These are phyloP conservation scores for Penicillium oxalicum DNA, from an alignment of 2,329 filamentous ascomycete genomes.

Conservation along the genomic window DNA sequence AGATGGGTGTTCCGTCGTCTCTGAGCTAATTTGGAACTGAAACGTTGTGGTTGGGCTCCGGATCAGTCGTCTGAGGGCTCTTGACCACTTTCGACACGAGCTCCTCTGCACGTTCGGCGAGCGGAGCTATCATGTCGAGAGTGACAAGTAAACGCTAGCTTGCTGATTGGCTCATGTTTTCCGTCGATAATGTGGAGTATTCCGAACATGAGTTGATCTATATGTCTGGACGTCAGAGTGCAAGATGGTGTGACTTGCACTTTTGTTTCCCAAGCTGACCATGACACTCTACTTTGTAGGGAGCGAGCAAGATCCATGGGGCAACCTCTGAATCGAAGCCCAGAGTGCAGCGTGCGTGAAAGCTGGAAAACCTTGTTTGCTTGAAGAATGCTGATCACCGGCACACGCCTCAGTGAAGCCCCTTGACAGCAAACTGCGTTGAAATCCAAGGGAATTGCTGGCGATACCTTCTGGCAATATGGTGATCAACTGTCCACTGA, in stretches of 20 bases:
- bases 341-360: constrained; percentile 40
- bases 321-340: constrained; percentile 43
- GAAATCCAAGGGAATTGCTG: constrained; percentile 29
- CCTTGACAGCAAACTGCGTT: constrained; percentile 35
- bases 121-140: too few species aligned
- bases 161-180: too few species aligned
- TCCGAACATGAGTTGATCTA: too few species aligned
- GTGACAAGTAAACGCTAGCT: too few species aligned
- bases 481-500: not conserved
- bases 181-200: too few species aligned
- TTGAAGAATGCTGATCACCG: constrained; percentile 39
- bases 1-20: too few species aligned
- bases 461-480: constrained; percentile 2
- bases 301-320: constrained; percentile 27
- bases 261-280: not conserved
- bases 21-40: too few species aligned
- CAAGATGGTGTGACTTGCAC: not conserved
- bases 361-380: constrained; percentile 36
- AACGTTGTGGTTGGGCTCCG: too few species aligned
- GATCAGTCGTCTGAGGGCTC: too few species aligned
- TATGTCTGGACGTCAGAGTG: not conserved
- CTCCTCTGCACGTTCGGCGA: too few species aligned
- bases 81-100: too few species aligned
- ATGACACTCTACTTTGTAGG: not conserved
- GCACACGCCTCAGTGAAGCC: constrained; percentile 23